Base-by-base conservation (phyloP, 1,284 basidiomycete species). In the Trichosporon sp. region DNA sequence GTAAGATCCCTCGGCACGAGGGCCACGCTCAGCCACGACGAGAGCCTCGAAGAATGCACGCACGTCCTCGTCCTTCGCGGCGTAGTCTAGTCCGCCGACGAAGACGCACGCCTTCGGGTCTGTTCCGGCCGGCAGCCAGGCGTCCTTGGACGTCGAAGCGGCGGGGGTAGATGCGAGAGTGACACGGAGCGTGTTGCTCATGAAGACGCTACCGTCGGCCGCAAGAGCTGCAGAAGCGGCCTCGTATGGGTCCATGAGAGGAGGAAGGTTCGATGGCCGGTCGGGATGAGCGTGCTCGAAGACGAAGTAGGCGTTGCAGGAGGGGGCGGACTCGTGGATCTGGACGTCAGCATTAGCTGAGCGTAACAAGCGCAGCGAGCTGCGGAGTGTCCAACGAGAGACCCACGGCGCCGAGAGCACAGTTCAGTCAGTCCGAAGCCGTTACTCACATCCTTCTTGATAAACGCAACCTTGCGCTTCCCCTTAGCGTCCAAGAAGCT, bases 381-480 rank as follows among this genome's bases (percentile, higher is more conserved):
- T 3, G 34, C n/a, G n/a, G n/a, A n/a, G n/a, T n/a, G n/a, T n/a
- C n/a, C n/a, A n/a, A n/a, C n/a, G n/a, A n/a, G n/a, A n/a, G n/a
- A n/a, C n/a, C n/a, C 32, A 11, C 32, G 6, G 32, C 32, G 6
- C 32, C 32, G 11, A 5, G 6, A 32, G 32, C 32, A 32, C 6
- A 5, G 32, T 11, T 32, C 32, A 11, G 6, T 32, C 32, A 5
- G 37, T 19, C 21, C 37, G 37, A 19, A 34, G 16, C 14, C 0
- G 11, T 65, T 16, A 74, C 78, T 74, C 67, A 81, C 78, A 25
- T 95, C 91, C 65, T 89, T 88, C 74, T 93, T 92, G 79, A 98
- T 96, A 77, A 93, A 96, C 0, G 94, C 92, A 40, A 98, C 88
- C 72, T 90, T 91, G 80, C 95, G 91, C 83, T 97, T 98, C 78